Base-by-base conservation (phyloP, 1,139 yeast species). In the Saccharomyces hybrid region DNA sequence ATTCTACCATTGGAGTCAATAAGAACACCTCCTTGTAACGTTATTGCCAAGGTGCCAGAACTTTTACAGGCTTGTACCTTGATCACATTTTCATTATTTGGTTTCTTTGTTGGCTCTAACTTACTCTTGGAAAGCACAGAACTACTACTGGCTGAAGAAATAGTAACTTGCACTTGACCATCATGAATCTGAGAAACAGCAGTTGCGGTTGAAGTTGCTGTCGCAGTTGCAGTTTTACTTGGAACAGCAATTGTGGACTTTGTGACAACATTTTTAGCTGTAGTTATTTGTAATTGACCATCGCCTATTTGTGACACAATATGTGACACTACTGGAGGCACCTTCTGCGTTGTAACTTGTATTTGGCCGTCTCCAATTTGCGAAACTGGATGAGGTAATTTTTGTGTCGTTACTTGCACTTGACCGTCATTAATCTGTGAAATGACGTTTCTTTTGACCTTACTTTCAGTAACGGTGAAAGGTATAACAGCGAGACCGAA, bases 1-100 rank as follows among this genome's bases (percentile, higher is more conserved):
- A 86, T 75, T 81, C 93, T 83, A 57, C 88, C 88, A 55, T 74
- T 62, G 53, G 78, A 68, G 69, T 86, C 93, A 42, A 76, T 79
- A 70, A 86, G 77, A 56, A 82, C 67, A 63, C 82, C 75, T 50
- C 70, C 77, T 50, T 75, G 67, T 67, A 86, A 78, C 34, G 75
- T 73, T 79, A 85, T 74, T 50, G 82, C 68, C 65, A 84, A 76
- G 52, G 86, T 75, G 63, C 77, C 75, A 50, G 70, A 70, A 55
- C 78, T 69, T 56, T 70, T 66, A 72, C 89, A 84, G 44, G 88
- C 74, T 49, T 52, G 54, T n/a, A 54, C 56, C 11, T 49, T 53
- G 44, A 59, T 53, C 30, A 51, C 44, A 4, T 23, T 38, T 38
- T 9, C 44, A 5, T 38, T 50, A 38, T 49, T 32, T 23, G 52